Evolutionary conservation across 208 protist genomes (phyloP), one percentile per base, ranked within the genome.

Genomic region (Trypanosoma theileri): DNA sequence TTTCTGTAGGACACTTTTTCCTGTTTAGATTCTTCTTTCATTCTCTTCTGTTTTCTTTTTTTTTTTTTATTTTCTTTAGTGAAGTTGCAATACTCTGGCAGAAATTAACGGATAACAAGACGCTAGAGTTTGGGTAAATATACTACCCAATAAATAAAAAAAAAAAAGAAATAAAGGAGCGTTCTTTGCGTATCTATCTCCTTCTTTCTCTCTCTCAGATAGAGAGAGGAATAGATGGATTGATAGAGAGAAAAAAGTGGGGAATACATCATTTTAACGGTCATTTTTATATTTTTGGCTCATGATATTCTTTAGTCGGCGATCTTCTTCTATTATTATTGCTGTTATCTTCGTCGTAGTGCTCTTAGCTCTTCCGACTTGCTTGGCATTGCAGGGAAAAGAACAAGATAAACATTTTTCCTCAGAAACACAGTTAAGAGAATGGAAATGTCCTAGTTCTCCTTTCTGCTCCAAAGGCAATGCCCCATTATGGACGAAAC

Each of bases 381-480:
- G 4, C 28, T 35, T 35, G 28, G 28, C 28, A 6, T 35, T 6
- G 28, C 28, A 35, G 28, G 6, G 6, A 35, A 35, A 35, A 35
- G 28, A 35, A 8, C 28, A 35, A 6, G 28, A 6, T 8, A 35
- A 35, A 35, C 28, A 35, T 35, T 8, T 35, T 35, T 35, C 28
- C 28, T 35, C 22, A 56, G 8, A 56, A 16, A 24, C 11, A 56
- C n/a, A 28, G 0, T 31, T 50, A 21, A 44, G 9, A 1, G 59
- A 42, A 45, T 24, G 44, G 44, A 28, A 26, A 7, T 90, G 85
- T 57, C 81, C 85, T 10, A 61, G 62, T 56, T 82, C 71, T 48
- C 85, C 85, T 14, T 65, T 87, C 8, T 90, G 85, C 59, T 67
- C 75, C 3, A 73, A 58, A 21, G 17, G 53, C 31, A 57, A 41